Evolutionary conservation across 1,139 yeast genomes (phyloP), one percentile per base, ranked within the genome.

Genomic region (Kluyveromyces marxianus): DNA sequence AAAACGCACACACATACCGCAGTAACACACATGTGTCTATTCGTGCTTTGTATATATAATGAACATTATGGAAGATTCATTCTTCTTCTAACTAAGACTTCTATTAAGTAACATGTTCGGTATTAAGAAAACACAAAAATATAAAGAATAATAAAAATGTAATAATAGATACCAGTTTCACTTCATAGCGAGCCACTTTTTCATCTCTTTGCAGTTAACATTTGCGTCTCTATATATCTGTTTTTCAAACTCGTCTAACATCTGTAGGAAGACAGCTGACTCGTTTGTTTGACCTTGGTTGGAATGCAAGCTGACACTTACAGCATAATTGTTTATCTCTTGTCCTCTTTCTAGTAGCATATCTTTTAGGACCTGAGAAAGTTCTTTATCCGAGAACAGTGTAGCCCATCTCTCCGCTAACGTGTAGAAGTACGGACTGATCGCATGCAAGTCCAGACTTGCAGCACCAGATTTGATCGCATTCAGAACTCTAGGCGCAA

Each of bases 391-490:
- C 30, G 72, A 74, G 59, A 82, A 84, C 66, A 89, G 68, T 34
- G 70, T 59, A 25, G 84, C 75, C 96, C 96, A 89, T 57, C 81
- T 79, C 48, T 81, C 79, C 8, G 82, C 83, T 40, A 89, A 66
- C 31, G 74, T 68, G 58, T 83, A 86, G 63, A 77, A 90, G 58
- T 83, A 77, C 4, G 85, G 74, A 44, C 78, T 71, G 39, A 85
- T 77, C 2, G 81, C 68, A 52, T 85, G 84, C 39, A 90, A 60
- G 59, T 89, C 95, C 14, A 89, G 72, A 27, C 76, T 68, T 1
- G 69, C 66, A 1, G 96, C 77, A 52, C 81, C 86, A 0, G 96
- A 76, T 60, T 85, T 86, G 42, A 90, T 79, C 35, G 96, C 95
- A 58, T 87, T 89, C 35, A 84, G 62, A 27, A 88, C 89, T 54